Evolutionary conservation across 495 filamentous ascomycete species (phyloP).

Genomic region (Jackrogersella minutella): DNA sequence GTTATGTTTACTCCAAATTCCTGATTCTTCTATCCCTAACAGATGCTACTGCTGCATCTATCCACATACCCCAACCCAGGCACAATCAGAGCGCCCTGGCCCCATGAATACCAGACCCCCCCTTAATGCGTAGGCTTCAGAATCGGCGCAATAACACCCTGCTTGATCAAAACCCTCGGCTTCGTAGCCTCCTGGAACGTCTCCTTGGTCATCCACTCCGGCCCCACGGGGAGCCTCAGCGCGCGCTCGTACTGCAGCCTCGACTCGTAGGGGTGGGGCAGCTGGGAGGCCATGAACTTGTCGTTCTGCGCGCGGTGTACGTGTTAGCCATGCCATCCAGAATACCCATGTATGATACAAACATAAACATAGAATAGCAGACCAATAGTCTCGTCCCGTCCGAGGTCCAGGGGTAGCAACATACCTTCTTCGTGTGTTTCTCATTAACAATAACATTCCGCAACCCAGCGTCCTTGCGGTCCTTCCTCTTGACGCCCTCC

Average conservation of each 20-base stretch:
- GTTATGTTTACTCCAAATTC: too few species aligned
- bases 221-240: conserved; percentile 85
- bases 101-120: background rate
- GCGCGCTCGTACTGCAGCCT: conserved; percentile 89
- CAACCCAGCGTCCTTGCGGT: conserved; percentile 81
- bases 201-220: conserved; percentile 94
- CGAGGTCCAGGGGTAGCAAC: conserved; percentile 13
- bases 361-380: background rate
- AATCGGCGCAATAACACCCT: conserved; percentile 90
- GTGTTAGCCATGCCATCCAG: conserved; percentile 39
- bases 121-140: conserved; percentile 65
- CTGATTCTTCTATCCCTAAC: too few species aligned
- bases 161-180: conserved; percentile 90
- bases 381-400: too few species aligned
- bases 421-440: conserved; percentile 88
- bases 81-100: too few species aligned
- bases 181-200: conserved; percentile 90
- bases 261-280: conserved; percentile 89
- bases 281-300: conserved; percentile 80
- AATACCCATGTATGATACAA: background rate
- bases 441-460: conserved; percentile 91
- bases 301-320: conserved; percentile 68
- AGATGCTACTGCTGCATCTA: too few species aligned
- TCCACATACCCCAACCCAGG: too few species aligned
- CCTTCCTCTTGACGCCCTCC: conserved; percentile 78